Evolutionary conservation across 2,329 filamentous ascomycete genomes (phyloP), one percentile per base, ranked within the genome.

Genomic region (Diaporthe citriasiana): DNA sequence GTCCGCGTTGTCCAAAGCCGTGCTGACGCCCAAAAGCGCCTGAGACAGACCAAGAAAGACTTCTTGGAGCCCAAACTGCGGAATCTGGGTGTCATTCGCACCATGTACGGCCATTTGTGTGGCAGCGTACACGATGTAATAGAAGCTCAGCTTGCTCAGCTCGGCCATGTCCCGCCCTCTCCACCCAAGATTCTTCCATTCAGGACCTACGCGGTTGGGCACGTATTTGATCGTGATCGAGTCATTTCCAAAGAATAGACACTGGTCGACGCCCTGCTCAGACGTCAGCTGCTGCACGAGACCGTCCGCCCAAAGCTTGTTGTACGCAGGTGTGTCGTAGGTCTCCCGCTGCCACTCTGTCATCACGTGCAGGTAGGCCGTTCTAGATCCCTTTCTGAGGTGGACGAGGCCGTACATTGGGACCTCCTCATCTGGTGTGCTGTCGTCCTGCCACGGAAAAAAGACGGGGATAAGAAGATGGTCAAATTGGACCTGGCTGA

Each of bases 281-380:
- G 53, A 35, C 2, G 69, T 71, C 0, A 71, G 53, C 30, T 57
- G 55, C 42, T 60, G 22, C 40, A 71, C 55, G n/a, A 71, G 55
- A 13, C 47, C 38, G 1, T 8, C 30, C 15, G 69, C 42, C 69
- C 69, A 71, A 25, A 57, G 5, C 42, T 47, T 71, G 40, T 50
- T 59, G 53, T 40, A 22, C 3, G 8, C 13, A 25, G 51, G 30
- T 2, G 27, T 60, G 10, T 71, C 56, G 30, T 27, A 71, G 9
- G 40, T 35, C 3, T 59, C 33, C 25, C 51, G 30, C 19, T 71
- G 69, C 69, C 69, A 71, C 55, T 71, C 40, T 5, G 69, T 60
- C 69, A 71, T 71, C 8, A 71, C 69, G 22, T 71, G 69, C 4
- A 71, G 2, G 69, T 71, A 71, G 1, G 69, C 69, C 9, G 55